Evolutionary conservation across 352 stramenopile genomes (phyloP).

Genomic region (Phytophthora sansomeana): DNA sequence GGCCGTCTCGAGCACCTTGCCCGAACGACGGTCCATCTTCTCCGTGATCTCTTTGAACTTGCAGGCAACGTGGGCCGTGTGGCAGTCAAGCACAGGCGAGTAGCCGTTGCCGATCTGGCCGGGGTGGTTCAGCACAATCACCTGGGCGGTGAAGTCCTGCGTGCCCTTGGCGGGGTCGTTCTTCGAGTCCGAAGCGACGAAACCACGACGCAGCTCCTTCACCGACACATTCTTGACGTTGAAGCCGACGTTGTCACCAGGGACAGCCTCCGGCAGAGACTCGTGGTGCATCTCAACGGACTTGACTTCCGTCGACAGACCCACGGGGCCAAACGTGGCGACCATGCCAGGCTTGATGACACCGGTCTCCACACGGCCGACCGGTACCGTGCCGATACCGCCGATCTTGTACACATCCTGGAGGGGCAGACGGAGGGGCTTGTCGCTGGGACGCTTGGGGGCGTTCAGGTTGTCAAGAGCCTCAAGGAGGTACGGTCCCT

Average conservation of each 20-base stretch:
- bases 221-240: constrained; percentile 95
- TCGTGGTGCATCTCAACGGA: constrained; percentile 98
- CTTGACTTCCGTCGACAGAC: constrained; percentile 94
- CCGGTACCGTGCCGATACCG: constrained; percentile 96
- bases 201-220: constrained; percentile 95
- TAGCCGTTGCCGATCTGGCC: constrained; percentile 95
- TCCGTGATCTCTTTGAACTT: constrained; percentile 95
- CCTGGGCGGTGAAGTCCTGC: constrained; percentile 94
- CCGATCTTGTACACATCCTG: constrained; percentile 99
- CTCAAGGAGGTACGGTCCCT: constrained; percentile 92
- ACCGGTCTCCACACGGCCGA: constrained; percentile 97
- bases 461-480: constrained; percentile 92
- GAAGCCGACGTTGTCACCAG: constrained; percentile 98
- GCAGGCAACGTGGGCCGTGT: constrained; percentile 97
- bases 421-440: constrained; percentile 96
- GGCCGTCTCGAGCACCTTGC: constrained; percentile 95
- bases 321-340: constrained; percentile 91
- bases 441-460: constrained; percentile 94
- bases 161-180: constrained; percentile 91
- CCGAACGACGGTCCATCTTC: constrained; percentile 97
- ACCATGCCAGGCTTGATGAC: constrained; percentile 95
- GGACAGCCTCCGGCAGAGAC: constrained; percentile 89
- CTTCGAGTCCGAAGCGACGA: constrained; percentile 94
- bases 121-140: constrained; percentile 97
- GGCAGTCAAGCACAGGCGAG: constrained; percentile 96